These are phyloP conservation scores for Hymenoscyphus linearis DNA, from an alignment of 2,329 filamentous ascomycete species.

Conservation along the genomic window DNA sequence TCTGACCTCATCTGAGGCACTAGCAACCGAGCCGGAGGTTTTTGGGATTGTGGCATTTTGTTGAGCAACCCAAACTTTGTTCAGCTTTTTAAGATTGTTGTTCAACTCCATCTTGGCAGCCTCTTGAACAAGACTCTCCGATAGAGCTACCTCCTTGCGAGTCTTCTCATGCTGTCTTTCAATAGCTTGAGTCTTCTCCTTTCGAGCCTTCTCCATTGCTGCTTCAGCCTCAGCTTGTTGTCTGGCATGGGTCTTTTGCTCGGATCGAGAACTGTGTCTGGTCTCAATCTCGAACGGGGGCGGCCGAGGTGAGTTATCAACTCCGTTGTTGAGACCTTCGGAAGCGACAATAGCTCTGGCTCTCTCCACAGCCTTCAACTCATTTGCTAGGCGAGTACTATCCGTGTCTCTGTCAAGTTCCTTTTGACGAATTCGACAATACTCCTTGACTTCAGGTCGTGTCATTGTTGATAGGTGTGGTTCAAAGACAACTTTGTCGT, in stretches of 20 bases:
- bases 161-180: slow-evolving; percentile 27
- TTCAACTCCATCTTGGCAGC: slow-evolving; percentile 26
- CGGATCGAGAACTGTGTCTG: slow-evolving; percentile 27
- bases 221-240: slow-evolving; percentile 24
- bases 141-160: slow-evolving; percentile 26
- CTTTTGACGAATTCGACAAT: slow-evolving; percentile 54
- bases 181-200: slow-evolving; percentile 24
- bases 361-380: slow-evolving; percentile 22
- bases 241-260: slow-evolving; percentile 21
- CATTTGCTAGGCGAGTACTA: slow-evolving; percentile 45
- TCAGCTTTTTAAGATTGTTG: slow-evolving; percentile 29
- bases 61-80: slow-evolving; percentile 30
- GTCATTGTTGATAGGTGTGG: slow-evolving; percentile 47
- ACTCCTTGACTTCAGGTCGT: slow-evolving; percentile 57
- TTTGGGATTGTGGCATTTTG: slow-evolving; percentile 18
- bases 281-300: slow-evolving; percentile 20
- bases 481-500: slow-evolving; percentile 56
- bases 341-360: slow-evolving; percentile 21
- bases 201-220: slow-evolving; percentile 17
- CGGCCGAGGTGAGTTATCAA: slow-evolving; percentile 13
- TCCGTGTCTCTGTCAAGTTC: slow-evolving; percentile 52
- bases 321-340: slow-evolving; percentile 12
- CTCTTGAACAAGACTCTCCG: slow-evolving; percentile 25
- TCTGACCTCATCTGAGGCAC: slow-evolving; percentile 46
- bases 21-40: slow-evolving; percentile 29